A percentile compares a stretch with the other conserved stretches of the same genome.
phyloP scores from a whole-genome alignment of 345 rosid genomes.

The Kandelia obovata region DNA sequence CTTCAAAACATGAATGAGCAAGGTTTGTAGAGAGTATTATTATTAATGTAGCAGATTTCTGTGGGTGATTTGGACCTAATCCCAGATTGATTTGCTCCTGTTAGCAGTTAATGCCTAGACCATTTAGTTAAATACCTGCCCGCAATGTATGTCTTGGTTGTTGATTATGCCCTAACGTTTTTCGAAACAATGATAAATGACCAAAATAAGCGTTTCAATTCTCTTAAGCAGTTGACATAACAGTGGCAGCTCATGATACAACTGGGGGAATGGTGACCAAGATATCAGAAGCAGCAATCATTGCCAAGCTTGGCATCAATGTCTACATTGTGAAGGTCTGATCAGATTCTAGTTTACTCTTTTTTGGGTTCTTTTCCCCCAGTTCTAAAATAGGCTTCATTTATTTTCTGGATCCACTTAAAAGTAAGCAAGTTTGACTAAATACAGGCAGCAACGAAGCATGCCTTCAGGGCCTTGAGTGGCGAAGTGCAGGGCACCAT shows the following conservation, averaged over 20 bases:
- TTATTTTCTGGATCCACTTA: too few species aligned
- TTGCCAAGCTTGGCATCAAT: conserved; percentile 30
- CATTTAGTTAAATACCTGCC: too few species aligned
- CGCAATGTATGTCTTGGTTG: too few species aligned
- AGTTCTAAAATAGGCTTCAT: too few species aligned
- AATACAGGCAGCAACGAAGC: conserved; percentile 67
- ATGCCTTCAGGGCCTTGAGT: conserved; percentile 58
- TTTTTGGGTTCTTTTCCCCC: background rate
- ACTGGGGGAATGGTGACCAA: conserved; percentile 94
- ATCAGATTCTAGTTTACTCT: too few species aligned
- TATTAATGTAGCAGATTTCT: background rate
- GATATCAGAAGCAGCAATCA: conserved; percentile 86
- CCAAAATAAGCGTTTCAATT: too few species aligned
- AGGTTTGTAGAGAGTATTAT: conserved; percentile 44
- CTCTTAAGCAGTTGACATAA: conserved; percentile 53
- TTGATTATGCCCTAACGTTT: too few species aligned
- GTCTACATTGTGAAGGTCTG: conserved; percentile 72
- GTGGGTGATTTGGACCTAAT: background rate
- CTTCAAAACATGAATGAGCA: conserved; percentile 33
- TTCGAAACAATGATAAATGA: too few species aligned
- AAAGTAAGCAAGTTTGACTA: background rate
- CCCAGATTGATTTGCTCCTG: too few species aligned
- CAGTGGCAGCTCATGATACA: conserved; percentile 78
- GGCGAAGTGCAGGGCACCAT: conserved; percentile 48
- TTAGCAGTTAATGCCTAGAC: too few species aligned